Conservation (phyloP, 2,329 filamentous ascomycete genomes). For the Aspergillus sclerotialis region DNA sequence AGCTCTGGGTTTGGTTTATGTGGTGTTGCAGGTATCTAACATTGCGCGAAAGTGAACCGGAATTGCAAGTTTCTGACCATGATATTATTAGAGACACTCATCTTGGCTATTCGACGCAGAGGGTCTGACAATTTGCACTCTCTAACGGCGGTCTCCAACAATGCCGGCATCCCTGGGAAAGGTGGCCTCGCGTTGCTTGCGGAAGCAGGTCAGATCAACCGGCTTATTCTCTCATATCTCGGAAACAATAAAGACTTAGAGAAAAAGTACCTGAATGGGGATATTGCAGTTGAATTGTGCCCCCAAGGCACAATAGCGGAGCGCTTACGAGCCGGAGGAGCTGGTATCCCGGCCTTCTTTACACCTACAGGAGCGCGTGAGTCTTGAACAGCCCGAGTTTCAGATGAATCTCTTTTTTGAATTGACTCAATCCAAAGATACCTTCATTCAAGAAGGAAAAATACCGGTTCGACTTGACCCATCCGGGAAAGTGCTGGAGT, state of each 20-base stretch:
- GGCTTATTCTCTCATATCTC: constrained; percentile 68
- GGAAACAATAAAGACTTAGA: constrained; percentile 72
- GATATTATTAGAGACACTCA: constrained; percentile 64
- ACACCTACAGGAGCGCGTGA: constrained; percentile 65
- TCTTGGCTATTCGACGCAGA: constrained; percentile 57
- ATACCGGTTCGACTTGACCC: constrained; percentile 71
- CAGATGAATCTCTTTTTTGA: too few relatives aligned
- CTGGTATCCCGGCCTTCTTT: constrained; percentile 74
- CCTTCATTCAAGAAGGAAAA: constrained; percentile 32
- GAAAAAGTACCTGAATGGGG: constrained; percentile 65
- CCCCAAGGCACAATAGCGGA: constrained; percentile 54
- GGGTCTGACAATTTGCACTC: constrained; percentile 49
- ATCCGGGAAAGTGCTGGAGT: constrained; percentile 70
- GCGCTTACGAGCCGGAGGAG: constrained; percentile 62
- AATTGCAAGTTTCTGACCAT: constrained; percentile 3
- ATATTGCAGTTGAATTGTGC: constrained; percentile 68
- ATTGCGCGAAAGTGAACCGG: not conserved
- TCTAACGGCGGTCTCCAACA: constrained; percentile 73
- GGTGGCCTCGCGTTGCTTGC: constrained; percentile 64
- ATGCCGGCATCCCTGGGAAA: constrained; percentile 63
- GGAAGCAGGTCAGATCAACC: constrained; percentile 61
- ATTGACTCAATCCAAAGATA: too few relatives aligned
- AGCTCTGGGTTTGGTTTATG: constrained; percentile 79
- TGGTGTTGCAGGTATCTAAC: constrained; percentile 57
- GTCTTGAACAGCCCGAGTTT: constrained; percentile 16